Base-by-base conservation (phyloP, 176 grass and related monocot genomes). In the Juncus effusus region DNA sequence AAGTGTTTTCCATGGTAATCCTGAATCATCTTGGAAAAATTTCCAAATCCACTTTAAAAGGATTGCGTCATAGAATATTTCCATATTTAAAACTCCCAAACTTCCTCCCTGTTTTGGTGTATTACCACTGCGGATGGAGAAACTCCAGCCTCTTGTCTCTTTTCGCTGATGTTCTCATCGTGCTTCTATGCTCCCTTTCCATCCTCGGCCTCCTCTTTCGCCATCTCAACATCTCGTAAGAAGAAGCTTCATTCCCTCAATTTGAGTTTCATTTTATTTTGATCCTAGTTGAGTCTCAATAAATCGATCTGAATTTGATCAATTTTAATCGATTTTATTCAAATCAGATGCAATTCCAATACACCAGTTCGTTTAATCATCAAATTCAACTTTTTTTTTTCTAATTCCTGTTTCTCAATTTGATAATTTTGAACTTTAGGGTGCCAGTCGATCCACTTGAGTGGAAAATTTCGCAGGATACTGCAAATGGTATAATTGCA, bases 361-460 rank as follows among this genome's bases (percentile, higher is more conserved):
- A 51, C 49, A 10, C 38, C 35, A 58, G 10, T 50, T 75, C 37
- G 4, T 36, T 47, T 6, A 56, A 64, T 13, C 0, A 53, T 54
- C 58, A 37, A 6, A 9, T 63, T 0, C 19, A 61, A 6, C 7
- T 38, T 79, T 16, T 56, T 78, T 38, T 8, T 70, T 28, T 19
- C 5, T 9, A 45, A 56, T 68, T 35, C 10, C 19, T 56, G 72
- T 76, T 81, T 1, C 1, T 7, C 3, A n/a, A 64, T 59, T n/a
- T 28, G n/a, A 14, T 45, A 54, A 53, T 36, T 9, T 40, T 69
- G 9, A 56, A 42, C 28, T 86, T 35, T 80, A 99, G 88, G 62
- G 94, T 99, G 4, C 94, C 94, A 42, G 89, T 99, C 40, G 94
- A 99, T 87, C 94, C 94, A 50, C 83, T 99, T 51, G 88, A 93